These are phyloP conservation scores for Solanum acaule DNA, from an alignment of 257 asterid species.

Conservation along the genomic window DNA sequence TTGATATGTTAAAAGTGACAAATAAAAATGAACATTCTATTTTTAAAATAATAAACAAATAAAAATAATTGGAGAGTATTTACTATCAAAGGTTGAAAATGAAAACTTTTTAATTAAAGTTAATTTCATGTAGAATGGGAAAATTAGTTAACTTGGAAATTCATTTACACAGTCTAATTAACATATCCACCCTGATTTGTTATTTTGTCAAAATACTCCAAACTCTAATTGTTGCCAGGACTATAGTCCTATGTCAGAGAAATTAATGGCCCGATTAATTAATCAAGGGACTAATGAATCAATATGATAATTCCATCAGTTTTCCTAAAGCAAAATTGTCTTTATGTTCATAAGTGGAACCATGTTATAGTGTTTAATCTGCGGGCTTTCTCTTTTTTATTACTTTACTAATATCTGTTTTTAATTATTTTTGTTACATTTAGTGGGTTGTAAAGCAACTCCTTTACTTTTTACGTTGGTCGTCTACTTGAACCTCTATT, in stretches of 20 bases:
- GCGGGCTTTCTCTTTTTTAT: not conserved
- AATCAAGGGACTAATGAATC: too few species aligned
- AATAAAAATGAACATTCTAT: too few species aligned
- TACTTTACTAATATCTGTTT: not conserved
- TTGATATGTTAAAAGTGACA: too few species aligned
- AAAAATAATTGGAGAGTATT: not conserved
- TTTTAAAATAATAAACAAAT: too few species aligned
- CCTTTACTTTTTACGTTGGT: slow-evolving; percentile 13
- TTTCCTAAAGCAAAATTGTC: too few species aligned
- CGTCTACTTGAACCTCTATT: slow-evolving; percentile 3
- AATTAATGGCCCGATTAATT: too few species aligned
- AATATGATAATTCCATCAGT: too few species aligned
- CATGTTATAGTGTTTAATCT: not conserved
- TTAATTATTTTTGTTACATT: not conserved
- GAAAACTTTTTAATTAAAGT: not conserved
- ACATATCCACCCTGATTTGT: not conserved
- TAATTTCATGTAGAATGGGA: not conserved
- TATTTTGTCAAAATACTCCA: not conserved
- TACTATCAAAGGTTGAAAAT: not conserved
- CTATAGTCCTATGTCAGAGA: too few species aligned
- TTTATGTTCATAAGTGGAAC: too few species aligned
- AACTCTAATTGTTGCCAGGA: not conserved
- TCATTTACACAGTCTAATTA: not conserved
- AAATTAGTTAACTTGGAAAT: not conserved
- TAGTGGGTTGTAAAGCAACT: slow-evolving; percentile 3